phyloP scores from a whole-genome alignment of 257 asterid genomes.

The Striga asiatica region DNA sequence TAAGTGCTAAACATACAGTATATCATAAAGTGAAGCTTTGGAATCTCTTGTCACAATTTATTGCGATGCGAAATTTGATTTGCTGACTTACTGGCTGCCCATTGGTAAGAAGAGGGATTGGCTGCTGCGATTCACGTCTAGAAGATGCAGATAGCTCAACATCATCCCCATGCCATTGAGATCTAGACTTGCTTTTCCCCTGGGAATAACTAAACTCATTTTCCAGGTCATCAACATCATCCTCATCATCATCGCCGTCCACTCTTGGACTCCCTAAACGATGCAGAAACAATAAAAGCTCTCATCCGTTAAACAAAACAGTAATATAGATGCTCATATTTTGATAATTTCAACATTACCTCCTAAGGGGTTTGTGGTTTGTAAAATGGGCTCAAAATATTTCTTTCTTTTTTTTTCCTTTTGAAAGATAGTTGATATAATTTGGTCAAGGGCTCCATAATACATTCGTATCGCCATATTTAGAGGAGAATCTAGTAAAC shows the following conservation, averaged over 20 bases:
- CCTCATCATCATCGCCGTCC: conserved; percentile 81
- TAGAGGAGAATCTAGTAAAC: not conserved
- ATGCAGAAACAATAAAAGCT: conserved; percentile 9
- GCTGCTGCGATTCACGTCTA: conserved; percentile 55
- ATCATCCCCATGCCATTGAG: conserved; percentile 66
- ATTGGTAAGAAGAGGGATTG: conserved; percentile 62
- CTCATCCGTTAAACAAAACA: not conserved
- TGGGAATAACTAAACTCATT: conserved; percentile 55
- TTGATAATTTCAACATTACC: not conserved
- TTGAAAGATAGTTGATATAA: no score
- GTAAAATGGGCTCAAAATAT: no score
- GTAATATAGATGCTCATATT: not conserved
- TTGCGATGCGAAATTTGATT: no score
- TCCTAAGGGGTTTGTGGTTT: no score
- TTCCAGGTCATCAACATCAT: conserved; percentile 55
- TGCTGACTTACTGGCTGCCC: conserved; percentile 45
- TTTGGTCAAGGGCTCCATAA: no score
- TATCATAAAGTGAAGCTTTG: no score
- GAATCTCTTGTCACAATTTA: no score
- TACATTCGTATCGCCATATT: not conserved
- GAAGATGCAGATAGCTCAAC: conserved; percentile 59
- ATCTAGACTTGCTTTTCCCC: conserved; percentile 42
- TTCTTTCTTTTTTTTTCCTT: no score
- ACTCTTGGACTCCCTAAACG: conserved; percentile 58
- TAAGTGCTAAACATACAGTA: not conserved